These are phyloP conservation scores for Ophiostoma montium DNA, from an alignment of 2,329 filamentous ascomycete genomes.

Conservation along the genomic window DNA sequence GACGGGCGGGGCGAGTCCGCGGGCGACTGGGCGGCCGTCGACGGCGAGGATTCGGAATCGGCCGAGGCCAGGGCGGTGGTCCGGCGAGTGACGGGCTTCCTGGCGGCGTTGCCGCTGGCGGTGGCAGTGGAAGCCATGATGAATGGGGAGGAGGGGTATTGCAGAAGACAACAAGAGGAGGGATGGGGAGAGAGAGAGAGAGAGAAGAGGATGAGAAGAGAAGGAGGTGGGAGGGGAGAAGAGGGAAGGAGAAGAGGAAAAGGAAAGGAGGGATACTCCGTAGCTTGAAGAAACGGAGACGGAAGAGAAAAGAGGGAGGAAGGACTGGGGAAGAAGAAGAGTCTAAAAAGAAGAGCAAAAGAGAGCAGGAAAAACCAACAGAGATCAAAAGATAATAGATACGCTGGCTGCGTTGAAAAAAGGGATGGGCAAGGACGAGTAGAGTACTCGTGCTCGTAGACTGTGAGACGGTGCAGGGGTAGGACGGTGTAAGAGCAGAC, in stretches of 20 bases:
- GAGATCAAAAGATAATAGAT: background rate
- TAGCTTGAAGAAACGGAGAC: background rate
- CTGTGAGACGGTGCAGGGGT: background rate
- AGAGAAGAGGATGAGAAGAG: background rate
- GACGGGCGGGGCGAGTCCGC: conserved; percentile 45
- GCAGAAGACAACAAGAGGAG: background rate
- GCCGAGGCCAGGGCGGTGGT: conserved; percentile 27
- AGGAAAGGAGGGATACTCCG: no score
- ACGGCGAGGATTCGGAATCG: conserved; percentile 34
- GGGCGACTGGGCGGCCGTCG: conserved; percentile 43
- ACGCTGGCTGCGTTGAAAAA: background rate
- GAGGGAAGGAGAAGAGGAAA: background rate
- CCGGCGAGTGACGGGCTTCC: conserved; percentile 32
- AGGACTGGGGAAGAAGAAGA: background rate
- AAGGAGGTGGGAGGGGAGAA: background rate
- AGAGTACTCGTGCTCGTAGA: no score
- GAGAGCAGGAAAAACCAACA: background rate
- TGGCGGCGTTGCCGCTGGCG: conserved; percentile 21
- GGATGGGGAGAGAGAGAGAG: background rate
- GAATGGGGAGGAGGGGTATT: background rate
- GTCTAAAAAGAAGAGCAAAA: background rate
- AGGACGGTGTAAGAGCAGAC: background rate
- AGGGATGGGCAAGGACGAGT: background rate
- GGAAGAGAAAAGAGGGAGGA: background rate
- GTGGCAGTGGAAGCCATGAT: conserved; percentile 32